phyloP scores from a whole-genome alignment of 495 filamentous ascomycete genomes.

The Tuber microsphaerosporum region DNA sequence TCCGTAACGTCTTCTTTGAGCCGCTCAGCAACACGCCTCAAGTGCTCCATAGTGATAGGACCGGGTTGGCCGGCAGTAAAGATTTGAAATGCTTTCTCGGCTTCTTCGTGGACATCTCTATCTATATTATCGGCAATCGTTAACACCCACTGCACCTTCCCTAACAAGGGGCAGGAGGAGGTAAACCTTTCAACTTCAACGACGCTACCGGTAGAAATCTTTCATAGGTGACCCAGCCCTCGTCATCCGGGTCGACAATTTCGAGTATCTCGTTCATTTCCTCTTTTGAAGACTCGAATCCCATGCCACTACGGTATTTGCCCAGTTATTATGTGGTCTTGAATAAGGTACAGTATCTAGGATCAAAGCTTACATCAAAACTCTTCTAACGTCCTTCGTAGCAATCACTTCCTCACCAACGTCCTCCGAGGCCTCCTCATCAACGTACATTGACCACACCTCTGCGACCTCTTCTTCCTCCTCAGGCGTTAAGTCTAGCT shows the following conservation, averaged over 20 bases:
- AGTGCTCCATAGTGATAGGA: slow-evolving; percentile 65
- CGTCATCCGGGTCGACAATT: slow-evolving; percentile 70
- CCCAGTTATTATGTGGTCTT: slow-evolving; percentile 6
- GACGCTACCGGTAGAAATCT: slow-evolving; percentile 80
- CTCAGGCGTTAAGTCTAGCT: slow-evolving; percentile 70
- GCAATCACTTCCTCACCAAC: slow-evolving; percentile 59
- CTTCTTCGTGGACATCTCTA: slow-evolving; percentile 57
- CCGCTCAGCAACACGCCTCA: slow-evolving; percentile 71
- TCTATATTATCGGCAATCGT: slow-evolving; percentile 37
- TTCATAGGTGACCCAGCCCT: slow-evolving; percentile 66
- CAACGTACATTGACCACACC: slow-evolving; percentile 75
- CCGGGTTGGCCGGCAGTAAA: slow-evolving; percentile 54
- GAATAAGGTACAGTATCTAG: not conserved
- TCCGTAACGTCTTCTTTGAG: slow-evolving; percentile 77
- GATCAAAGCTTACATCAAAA: slow-evolving; percentile 59
- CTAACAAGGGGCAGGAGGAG: not conserved
- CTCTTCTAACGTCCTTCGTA: slow-evolving; percentile 70
- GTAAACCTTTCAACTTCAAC: slow-evolving; percentile 57
- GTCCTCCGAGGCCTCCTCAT: slow-evolving; percentile 60
- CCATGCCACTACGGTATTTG: slow-evolving; percentile 58
- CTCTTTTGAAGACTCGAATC: slow-evolving; percentile 55
- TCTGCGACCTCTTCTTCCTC: slow-evolving; percentile 87
- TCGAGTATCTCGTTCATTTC: slow-evolving; percentile 69
- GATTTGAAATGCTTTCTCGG: slow-evolving; percentile 69
- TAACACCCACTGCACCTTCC: not conserved